Evolutionary conservation across 1,284 basidiomycete genomes (phyloP).

Genomic region (Irpex sp.): DNA sequence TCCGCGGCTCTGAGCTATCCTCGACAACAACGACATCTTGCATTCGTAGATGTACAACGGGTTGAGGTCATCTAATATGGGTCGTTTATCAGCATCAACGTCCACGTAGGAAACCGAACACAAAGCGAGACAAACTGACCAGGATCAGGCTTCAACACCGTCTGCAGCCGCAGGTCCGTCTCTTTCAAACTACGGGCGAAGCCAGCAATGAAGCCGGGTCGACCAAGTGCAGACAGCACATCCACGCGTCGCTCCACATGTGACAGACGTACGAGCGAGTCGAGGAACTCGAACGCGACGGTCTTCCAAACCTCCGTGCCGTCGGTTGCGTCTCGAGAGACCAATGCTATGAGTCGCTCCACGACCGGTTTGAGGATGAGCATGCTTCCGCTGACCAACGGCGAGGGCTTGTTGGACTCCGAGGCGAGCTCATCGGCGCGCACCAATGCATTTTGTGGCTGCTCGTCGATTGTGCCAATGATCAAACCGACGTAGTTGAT

Average conservation of each 20-base stretch:
- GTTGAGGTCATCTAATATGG: slow-evolving; percentile 75
- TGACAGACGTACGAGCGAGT: slow-evolving; percentile 70
- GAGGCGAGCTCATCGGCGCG: not conserved
- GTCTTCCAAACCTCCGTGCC: slow-evolving; percentile 97
- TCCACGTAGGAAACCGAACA: slow-evolving; percentile 4
- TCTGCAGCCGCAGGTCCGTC: slow-evolving; percentile 75
- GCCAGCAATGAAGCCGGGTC: slow-evolving; percentile 79
- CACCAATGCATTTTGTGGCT: not conserved
- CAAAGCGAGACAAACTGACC: slow-evolving; percentile 42
- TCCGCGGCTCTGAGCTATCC: slow-evolving; percentile 76
- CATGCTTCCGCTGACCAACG: slow-evolving; percentile 62
- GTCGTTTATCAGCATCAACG: not conserved
- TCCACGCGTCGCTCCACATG: slow-evolving; percentile 59
- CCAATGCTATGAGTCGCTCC: slow-evolving; percentile 75
- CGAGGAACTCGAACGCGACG: slow-evolving; percentile 84
- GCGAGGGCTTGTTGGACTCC: slow-evolving; percentile 33
- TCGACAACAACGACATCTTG: slow-evolving; percentile 85
- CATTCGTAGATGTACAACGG: slow-evolving; percentile 94
- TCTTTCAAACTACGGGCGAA: slow-evolving; percentile 87
- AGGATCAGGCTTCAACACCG: slow-evolving; percentile 85
- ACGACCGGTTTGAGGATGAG: slow-evolving; percentile 58
- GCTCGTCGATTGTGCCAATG: slow-evolving; percentile 23
- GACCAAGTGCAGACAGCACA: slow-evolving; percentile 59
- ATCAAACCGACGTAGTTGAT: slow-evolving; percentile 85
- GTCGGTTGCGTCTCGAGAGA: slow-evolving; percentile 90